These are phyloP conservation scores for Cryphonectria nitschkei DNA, from an alignment of 2,329 filamentous ascomycete genomes.

Conservation along the genomic window DNA sequence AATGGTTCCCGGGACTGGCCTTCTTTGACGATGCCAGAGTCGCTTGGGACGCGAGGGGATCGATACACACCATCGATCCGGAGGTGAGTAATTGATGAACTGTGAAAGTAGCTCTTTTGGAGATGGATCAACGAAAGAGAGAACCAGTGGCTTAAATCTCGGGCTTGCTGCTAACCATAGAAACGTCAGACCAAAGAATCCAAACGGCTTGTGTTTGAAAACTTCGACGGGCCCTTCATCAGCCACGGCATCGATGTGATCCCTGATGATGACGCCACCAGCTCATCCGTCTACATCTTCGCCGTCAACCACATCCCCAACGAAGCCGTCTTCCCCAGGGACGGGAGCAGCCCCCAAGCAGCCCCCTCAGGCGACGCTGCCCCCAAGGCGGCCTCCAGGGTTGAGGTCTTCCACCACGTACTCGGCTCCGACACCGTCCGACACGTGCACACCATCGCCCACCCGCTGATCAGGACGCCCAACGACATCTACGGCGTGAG, in stretches of 20 bases:
- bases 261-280: constrained; percentile 46
- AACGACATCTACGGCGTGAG: constrained; percentile 26
- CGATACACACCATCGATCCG: constrained; percentile 58
- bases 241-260: constrained; percentile 66
- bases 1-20: constrained; percentile 56
- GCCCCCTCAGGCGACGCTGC: constrained; percentile 5
- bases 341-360: constrained; percentile 11
- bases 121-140: no score
- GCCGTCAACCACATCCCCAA: constrained; percentile 64
- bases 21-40: constrained; percentile 46
- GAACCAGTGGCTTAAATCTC: not conserved
- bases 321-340: constrained; percentile 21
- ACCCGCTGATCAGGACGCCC: constrained; percentile 27
- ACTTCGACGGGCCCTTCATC: constrained; percentile 57
- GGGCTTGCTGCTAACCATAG: not conserved
- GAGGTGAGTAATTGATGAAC: constrained; percentile 42
- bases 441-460: constrained; percentile 24
- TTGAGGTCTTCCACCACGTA: constrained; percentile 26
- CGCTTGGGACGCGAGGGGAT: constrained; percentile 43
- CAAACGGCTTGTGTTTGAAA: constrained; percentile 50
- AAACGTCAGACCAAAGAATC: constrained; percentile 47
- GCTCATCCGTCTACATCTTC: constrained; percentile 58
- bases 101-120: not conserved
- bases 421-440: constrained; percentile 21
- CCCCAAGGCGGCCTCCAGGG: constrained; percentile 22